Evolutionary conservation across 2,329 filamentous ascomycete genomes (phyloP).

Genomic region (Thelonectria blattea): DNA sequence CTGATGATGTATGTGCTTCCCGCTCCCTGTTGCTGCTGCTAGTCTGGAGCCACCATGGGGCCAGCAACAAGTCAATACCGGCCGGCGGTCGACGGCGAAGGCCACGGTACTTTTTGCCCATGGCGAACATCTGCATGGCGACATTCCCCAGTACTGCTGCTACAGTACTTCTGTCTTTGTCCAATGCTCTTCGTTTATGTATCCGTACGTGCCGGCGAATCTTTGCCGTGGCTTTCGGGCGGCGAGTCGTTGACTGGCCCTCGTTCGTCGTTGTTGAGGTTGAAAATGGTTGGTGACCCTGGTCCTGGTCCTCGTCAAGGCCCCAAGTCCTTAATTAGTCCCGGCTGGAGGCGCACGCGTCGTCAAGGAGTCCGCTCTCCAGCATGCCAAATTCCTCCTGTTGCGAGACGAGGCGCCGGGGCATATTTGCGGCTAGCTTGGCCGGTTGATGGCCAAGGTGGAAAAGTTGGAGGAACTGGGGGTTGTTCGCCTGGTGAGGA

Average conservation of each 20-base stretch:
- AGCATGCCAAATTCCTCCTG: conserved; percentile 17
- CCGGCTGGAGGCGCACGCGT: conserved; percentile 20
- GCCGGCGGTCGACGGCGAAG: background rate
- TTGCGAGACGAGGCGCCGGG: conserved; percentile 15
- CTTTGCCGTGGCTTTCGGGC: background rate
- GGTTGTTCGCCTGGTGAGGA: background rate
- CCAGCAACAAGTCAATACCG: background rate
- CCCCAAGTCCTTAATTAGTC: conserved; percentile 1
- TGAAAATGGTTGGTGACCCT: background rate
- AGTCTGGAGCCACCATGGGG: background rate
- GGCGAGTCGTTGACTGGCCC: conserved; percentile 10
- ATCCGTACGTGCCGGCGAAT: background rate
- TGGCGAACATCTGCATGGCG: background rate
- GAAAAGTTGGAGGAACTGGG: conserved; percentile 9
- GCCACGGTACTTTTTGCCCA: conserved; percentile 1
- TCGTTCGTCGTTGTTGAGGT: background rate
- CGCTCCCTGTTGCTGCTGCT: conserved; percentile 36
- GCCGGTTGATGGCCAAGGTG: conserved; percentile 23
- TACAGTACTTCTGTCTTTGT: background rate
- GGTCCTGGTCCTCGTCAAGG: conserved; percentile 5
- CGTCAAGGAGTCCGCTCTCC: conserved; percentile 16
- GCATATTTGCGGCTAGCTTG: conserved; percentile 18
- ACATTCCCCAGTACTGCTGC: conserved; percentile 2
- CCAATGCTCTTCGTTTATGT: conserved; percentile 3
- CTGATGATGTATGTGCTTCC: conserved; percentile 32